Evolutionary conservation across 164 flowering plant genomes (phyloP).

Genomic region (Dillenia suffruticosa): DNA sequence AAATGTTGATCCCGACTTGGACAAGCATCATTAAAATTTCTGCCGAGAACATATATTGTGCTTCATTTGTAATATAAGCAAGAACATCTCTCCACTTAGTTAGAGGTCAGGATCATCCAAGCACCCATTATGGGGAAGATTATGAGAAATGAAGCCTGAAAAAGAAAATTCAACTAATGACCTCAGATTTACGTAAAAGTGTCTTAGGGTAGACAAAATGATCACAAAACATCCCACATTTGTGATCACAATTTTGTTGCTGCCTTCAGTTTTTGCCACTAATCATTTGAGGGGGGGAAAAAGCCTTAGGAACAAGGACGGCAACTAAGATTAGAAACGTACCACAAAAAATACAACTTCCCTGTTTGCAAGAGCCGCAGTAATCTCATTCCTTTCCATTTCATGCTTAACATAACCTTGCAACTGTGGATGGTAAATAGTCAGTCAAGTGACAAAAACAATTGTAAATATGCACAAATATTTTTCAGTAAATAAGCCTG

Average conservation of each 20-base stretch:
- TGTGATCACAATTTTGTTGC: background rate
- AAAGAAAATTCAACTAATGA: slow-evolving; percentile 12
- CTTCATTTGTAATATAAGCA: background rate
- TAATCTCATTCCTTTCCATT: slow-evolving; percentile 48
- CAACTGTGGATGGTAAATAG: slow-evolving; percentile 35
- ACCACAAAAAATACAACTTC: slow-evolving; percentile 79
- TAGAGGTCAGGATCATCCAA: slow-evolving; percentile 17
- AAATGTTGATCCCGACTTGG: too few relatives aligned
- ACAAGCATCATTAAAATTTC: too few relatives aligned
- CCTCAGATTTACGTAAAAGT: background rate
- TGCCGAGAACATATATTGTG: too few relatives aligned
- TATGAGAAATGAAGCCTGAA: slow-evolving; percentile 69
- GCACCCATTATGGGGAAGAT: slow-evolving; percentile 51
- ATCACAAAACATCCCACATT: background rate
- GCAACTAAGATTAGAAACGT: slow-evolving; percentile 10
- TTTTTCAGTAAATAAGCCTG: background rate
- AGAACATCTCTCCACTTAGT: background rate
- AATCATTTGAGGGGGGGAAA: background rate
- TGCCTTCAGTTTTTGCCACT: too few relatives aligned
- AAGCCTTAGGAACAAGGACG: background rate
- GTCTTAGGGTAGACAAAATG: background rate
- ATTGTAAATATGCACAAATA: background rate
- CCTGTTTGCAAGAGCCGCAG: slow-evolving; percentile 52
- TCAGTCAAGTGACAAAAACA: background rate
- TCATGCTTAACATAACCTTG: slow-evolving; percentile 49